Evolutionary conservation across 2,329 filamentous ascomycete species (phyloP), one percentile per base, ranked within the genome.

Genomic region (Lecanoromycetidae sp.): DNA sequence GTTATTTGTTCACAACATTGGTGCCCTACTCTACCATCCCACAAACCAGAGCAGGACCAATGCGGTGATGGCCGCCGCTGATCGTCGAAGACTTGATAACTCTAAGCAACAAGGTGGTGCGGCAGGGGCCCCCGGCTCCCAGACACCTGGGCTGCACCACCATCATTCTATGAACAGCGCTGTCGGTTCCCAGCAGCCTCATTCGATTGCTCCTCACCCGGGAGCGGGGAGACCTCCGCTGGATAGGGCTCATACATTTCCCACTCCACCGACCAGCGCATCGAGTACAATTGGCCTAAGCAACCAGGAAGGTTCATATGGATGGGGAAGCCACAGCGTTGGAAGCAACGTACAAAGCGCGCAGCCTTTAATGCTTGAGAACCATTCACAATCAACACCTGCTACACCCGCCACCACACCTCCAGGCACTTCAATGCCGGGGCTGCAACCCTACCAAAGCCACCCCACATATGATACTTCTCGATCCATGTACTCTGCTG

Each of bases 1-100:
- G 44, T 72, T 98, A 40, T 98, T 98, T 63, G 91, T 96, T 32
- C 88, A 96, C 66, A 94, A 96, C 66, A 96, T 96, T 61, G 87
- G 87, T 17, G 84, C 87, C 49, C 73, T 96, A 54, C 76, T 96
- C 41, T 96, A 95, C 65, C 90, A 96, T 63, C 90, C 91, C 0
- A 82, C 84, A 33, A 95, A 95, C 62, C 83, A 87, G 61, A 84
- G 70, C 55, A 75, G 86, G 56, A 86, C 82, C 38, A 87, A 82
- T 64, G 80, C 86, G 61, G 86, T 93, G 46, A 90, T 94, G 79
- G 84, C 87, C 55, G 87, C 86, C 25, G 82, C 65, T 8, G 82
- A 88, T 60, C 77, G 83, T 55, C 78, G 86, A 59, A 84, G 87
- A 61, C 72, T 82, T 56, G 82, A 87, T 57, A 64, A 60, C 20